A percentile compares a stretch with the other conserved stretches of the same genome.
Conservation (phyloP, 2,329 filamentous ascomycete genomes). For the Paecilomyces variotii region DNA sequence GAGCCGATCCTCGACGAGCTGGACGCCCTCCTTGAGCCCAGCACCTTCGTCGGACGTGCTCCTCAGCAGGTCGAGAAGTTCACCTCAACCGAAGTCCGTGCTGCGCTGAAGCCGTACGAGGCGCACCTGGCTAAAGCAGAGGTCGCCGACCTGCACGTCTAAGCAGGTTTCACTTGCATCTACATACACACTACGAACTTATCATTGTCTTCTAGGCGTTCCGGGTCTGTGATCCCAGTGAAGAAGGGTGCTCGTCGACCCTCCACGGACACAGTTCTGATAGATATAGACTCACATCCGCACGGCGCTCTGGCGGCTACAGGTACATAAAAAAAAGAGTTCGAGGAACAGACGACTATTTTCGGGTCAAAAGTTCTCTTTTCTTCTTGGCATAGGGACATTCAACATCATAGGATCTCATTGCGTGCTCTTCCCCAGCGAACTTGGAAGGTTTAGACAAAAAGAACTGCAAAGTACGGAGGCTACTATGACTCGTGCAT, state of each 20-base stretch:
- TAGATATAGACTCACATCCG: neutral
- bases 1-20: conserved; percentile 59
- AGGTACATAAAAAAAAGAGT: neutral
- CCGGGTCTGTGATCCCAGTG: neutral
- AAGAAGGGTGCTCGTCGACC: neutral
- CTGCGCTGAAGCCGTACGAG: conserved; percentile 42
- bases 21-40: conserved; percentile 58
- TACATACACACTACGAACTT: neutral
- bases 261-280: neutral
- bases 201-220: neutral
- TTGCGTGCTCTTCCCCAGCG: neutral
- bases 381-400: neutral
- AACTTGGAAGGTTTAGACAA: neutral
- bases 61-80: conserved; percentile 49
- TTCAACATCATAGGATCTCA: neutral
- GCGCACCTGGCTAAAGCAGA: conserved; percentile 26
- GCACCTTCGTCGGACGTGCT: conserved; percentile 50
- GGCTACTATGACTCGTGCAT: neutral
- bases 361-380: neutral
- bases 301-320: neutral
- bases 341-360: neutral
- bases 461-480: neutral
- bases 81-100: conserved; percentile 41
- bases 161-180: conserved; percentile 5
- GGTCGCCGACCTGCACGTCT: conserved; percentile 35